Percentiles rank a stretch among this genome's conserved stretches.
phyloP scores from a whole-genome alignment of 202 grass and related monocot genomes.

The Digitaria exilis region DNA sequence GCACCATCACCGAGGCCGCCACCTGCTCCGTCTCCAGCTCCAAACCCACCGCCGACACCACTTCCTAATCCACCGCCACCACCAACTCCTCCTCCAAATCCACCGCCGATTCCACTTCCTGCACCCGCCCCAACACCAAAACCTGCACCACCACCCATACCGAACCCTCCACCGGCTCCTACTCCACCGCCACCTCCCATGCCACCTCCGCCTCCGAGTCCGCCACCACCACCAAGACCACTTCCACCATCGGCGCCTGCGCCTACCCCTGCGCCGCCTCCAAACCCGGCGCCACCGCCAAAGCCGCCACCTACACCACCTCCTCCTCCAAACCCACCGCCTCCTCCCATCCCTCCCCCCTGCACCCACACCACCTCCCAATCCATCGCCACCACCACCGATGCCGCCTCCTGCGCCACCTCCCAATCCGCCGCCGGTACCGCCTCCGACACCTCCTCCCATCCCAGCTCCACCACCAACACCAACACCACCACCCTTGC shows the following conservation, averaged over 20 bases:
- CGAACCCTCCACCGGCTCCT: neutral
- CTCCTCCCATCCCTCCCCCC: neutral
- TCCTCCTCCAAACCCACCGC: neutral
- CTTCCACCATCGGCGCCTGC: neutral
- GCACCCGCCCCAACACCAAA: neutral
- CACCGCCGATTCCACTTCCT: neutral
- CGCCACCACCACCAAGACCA: neutral
- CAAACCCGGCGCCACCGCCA: neutral
- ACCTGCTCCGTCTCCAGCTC: neutral
- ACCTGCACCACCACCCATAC: neutral
- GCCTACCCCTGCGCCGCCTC: neutral
- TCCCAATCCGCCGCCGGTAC: neutral
- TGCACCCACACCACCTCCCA: neutral
- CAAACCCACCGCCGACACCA: neutral
- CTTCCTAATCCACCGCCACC: neutral
- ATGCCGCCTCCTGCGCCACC: neutral
- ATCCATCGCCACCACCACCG: neutral
- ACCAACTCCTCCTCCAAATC: neutral
- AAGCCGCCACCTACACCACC: neutral
- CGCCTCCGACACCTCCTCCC: neutral
- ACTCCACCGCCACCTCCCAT: neutral
- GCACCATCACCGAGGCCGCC: neutral
- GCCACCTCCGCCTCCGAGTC: neutral
- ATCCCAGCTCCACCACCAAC: neutral
- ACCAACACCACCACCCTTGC: neutral